Evolutionary conservation across 2,329 filamentous ascomycete species (phyloP).

Genomic region (Myriangium duriaei): DNA sequence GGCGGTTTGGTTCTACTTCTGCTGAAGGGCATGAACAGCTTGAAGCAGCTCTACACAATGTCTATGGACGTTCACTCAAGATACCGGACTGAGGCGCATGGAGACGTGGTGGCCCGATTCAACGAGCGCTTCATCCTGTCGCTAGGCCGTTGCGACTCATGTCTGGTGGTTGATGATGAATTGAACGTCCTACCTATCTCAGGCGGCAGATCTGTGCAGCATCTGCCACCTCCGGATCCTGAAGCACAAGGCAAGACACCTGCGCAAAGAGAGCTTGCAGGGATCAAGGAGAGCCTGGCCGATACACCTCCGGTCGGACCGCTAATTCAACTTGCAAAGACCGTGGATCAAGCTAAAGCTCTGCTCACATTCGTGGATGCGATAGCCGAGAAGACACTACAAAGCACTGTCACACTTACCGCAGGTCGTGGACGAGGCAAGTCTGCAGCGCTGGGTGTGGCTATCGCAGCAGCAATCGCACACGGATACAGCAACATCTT

Average conservation of each 20-base stretch:
- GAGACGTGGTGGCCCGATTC: constrained; percentile 88
- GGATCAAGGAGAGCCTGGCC: constrained; percentile 74
- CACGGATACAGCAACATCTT: constrained; percentile 99
- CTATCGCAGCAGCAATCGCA: constrained; percentile 84
- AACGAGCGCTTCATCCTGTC: constrained; percentile 96
- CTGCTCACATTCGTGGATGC: constrained; percentile 94
- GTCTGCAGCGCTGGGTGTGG: constrained; percentile 87
- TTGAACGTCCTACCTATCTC: constrained; percentile 95
- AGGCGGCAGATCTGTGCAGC: constrained; percentile 78
- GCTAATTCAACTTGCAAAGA: constrained; percentile 72
- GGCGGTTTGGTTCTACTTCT: constrained; percentile 83
- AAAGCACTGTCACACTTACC: constrained; percentile 85
- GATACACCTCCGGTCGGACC: constrained; percentile 80
- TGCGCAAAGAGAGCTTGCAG: constrained; percentile 62
- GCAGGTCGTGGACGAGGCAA: constrained; percentile 92
- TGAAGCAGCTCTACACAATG: constrained; percentile 93
- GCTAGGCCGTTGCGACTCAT: constrained; percentile 86
- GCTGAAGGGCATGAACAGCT: constrained; percentile 88
- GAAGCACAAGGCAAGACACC: constrained; percentile 61
- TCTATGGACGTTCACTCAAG: constrained; percentile 97
- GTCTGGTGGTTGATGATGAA: constrained; percentile 93
- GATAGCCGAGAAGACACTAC: constrained; percentile 87
- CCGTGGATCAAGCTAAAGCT: constrained; percentile 90
- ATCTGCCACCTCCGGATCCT: constrained; percentile 61
- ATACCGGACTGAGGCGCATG: constrained; percentile 91